Percentiles rank a stretch among this genome's conserved stretches.
Evolutionary conservation across 2,329 filamentous ascomycete species (phyloP).

Genomic region (Apiospora pterosperma): DNA sequence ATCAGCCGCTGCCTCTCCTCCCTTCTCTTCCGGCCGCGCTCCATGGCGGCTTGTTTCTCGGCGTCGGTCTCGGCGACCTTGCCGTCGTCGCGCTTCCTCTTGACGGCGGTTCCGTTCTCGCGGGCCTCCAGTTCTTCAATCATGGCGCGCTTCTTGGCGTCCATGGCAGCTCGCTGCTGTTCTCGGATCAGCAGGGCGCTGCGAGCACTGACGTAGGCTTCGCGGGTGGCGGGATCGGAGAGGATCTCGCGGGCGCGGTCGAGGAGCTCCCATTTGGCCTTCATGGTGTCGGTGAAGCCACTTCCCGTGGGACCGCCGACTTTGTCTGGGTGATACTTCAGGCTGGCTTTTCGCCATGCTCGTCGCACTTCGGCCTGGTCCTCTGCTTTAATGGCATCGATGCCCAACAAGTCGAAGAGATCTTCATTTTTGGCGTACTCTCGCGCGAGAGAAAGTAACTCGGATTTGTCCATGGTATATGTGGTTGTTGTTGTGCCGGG

Average conservation of each 20-base stretch:
- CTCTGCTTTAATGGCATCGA: conserved; percentile 61
- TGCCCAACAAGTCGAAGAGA: conserved; percentile 73
- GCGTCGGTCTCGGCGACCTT: conserved; percentile 15
- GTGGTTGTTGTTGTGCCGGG: not conserved
- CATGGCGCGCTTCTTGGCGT: conserved; percentile 69
- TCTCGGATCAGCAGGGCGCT: conserved; percentile 68
- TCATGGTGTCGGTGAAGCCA: conserved; percentile 62
- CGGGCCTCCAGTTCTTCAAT: conserved; percentile 82
- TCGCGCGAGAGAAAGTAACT: conserved; percentile 50
- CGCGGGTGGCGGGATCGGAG: conserved; percentile 64
- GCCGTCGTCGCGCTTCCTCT: conserved; percentile 57
- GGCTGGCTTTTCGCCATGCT: conserved; percentile 78
- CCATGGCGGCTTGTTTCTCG: conserved; percentile 28
- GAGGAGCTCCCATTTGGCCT: conserved; percentile 72
- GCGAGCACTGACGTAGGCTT: conserved; percentile 74
- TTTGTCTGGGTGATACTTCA: conserved; percentile 96
- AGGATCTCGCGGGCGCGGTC: conserved; percentile 86
- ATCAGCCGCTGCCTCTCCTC: conserved; percentile 40
- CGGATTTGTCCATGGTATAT: conserved; percentile 31
- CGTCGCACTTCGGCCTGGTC: conserved; percentile 65
- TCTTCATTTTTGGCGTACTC: conserved; percentile 64
- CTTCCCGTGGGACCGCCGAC: conserved; percentile 49
- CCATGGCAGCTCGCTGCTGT: conserved; percentile 69
- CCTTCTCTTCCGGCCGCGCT: conserved; percentile 31
- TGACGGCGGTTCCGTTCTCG: conserved; percentile 53